Base-by-base conservation (phyloP, 805 yeast genomes). In the Grigorovia humatica region DNA sequence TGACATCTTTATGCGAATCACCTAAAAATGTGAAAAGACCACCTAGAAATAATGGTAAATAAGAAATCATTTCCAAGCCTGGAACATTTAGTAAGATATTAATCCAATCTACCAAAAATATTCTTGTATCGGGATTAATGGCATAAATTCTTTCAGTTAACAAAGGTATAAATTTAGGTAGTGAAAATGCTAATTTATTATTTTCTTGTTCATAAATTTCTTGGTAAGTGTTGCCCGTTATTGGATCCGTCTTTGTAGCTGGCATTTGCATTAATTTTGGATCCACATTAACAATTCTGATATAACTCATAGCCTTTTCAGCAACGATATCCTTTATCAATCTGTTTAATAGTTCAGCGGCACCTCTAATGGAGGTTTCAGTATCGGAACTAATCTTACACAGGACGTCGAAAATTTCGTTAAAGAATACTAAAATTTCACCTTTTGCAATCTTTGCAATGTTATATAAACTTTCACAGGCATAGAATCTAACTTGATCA, bases 391-490 rank as follows among this genome's bases (percentile, higher is more conserved):
- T 88, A 51, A 90, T 77, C 54, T 85, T 83, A 65, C 96, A 90
- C 50, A 93, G 74, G 18, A 90, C 93, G 65, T 93, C 98, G 65
- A 93, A 93, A 1, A 89, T 84, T 69, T 93, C 98, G 68, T 91
- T 93, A 74, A 93, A 93, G 65, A 88, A 90, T 12, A 85, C 73
- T 54, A 93, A 72, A 20, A 93, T 87, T 68, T 93, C 98, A 30
- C 98, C 98, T 58, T 95, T 82, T 3, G 98, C 96, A 19, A 93
- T 95, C 63, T 93, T 93, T 47, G 98, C 96, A 46, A 93, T 90
- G 68, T 93, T 93, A 69, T 93, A 93, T 54, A 93, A 74, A 47
- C 95, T 85, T 63, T 93, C 99, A 70, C 98, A 93, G 0, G 99
- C 97, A 66, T 89, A 93, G 62, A 93, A 93, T 51, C 99, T 76